These are phyloP conservation scores for Suillus lakei DNA, from an alignment of 768 basidiomycete genomes.

Conservation along the genomic window DNA sequence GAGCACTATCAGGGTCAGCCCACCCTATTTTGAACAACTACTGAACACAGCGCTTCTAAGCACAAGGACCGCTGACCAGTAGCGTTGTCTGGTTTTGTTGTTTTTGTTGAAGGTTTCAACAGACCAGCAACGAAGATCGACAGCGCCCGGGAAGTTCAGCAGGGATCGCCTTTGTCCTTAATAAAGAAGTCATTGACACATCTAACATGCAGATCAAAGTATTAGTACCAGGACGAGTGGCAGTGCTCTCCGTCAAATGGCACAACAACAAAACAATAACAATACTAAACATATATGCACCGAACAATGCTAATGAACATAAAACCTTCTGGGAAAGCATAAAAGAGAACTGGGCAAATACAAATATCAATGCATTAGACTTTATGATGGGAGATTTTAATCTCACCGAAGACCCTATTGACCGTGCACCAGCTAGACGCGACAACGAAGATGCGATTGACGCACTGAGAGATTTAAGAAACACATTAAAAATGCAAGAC, in stretches of 20 bases:
- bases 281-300: neutral
- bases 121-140: too few relatives aligned
- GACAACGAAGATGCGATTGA: neutral
- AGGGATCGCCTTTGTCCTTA: neutral
- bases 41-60: too few relatives aligned
- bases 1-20: too few relatives aligned
- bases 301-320: neutral
- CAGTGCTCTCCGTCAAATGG: neutral
- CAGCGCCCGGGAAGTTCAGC: neutral
- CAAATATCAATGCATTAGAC: neutral
- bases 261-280: neutral
- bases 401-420: constrained; percentile 1
- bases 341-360: too few relatives aligned
- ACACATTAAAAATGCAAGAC: neutral
- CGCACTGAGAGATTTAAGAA: neutral
- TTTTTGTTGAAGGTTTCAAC: too few relatives aligned
- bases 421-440: neutral
- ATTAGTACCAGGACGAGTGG: neutral
- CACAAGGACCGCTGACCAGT: too few relatives aligned
- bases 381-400: neutral
- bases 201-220: accelerated
- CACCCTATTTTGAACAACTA: too few relatives aligned
- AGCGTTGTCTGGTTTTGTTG: too few relatives aligned
- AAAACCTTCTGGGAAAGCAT: neutral
- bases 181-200: neutral